These are phyloP conservation scores for Ophiocordyceps unilateralis DNA, from an alignment of 2,329 filamentous ascomycete genomes.

Conservation along the genomic window DNA sequence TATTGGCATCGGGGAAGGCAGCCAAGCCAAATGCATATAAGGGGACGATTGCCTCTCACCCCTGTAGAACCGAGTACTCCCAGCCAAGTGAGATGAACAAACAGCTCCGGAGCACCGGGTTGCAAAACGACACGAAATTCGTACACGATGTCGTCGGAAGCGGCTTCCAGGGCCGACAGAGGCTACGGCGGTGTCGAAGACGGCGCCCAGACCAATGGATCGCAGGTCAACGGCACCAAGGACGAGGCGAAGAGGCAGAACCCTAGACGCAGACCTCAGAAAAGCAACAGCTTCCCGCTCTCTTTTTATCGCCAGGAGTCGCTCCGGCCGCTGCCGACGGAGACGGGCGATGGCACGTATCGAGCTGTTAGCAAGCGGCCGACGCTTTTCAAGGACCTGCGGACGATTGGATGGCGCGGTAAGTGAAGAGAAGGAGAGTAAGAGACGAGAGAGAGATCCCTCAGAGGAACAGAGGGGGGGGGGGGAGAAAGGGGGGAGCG, in stretches of 20 bases:
- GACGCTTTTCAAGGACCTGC: constrained; percentile 38
- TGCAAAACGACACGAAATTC: neutral
- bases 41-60: neutral
- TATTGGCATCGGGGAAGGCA: neutral
- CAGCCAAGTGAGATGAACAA: too few relatives aligned
- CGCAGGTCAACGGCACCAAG: constrained; percentile 1
- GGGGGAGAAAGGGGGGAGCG: neutral
- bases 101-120: too few relatives aligned
- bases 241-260: neutral
- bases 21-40: neutral
- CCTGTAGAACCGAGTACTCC: too few relatives aligned
- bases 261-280: constrained; percentile 1
- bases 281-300: constrained; percentile 6
- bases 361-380: constrained; percentile 28
- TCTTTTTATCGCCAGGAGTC: constrained; percentile 26
- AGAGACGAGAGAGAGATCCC: neutral
- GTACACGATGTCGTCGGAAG: neutral
- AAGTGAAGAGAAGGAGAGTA: constrained; percentile 1
- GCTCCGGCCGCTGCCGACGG: constrained; percentile 42
- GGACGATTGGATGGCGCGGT: constrained; percentile 31
- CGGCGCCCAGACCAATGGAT: constrained; percentile 7
- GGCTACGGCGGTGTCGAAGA: too few relatives aligned
- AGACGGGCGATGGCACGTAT: constrained; percentile 47
- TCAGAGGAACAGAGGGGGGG: neutral
- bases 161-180: neutral